phyloP scores from a whole-genome alignment of 345 rosid species.

The Brassica rapa region DNA sequence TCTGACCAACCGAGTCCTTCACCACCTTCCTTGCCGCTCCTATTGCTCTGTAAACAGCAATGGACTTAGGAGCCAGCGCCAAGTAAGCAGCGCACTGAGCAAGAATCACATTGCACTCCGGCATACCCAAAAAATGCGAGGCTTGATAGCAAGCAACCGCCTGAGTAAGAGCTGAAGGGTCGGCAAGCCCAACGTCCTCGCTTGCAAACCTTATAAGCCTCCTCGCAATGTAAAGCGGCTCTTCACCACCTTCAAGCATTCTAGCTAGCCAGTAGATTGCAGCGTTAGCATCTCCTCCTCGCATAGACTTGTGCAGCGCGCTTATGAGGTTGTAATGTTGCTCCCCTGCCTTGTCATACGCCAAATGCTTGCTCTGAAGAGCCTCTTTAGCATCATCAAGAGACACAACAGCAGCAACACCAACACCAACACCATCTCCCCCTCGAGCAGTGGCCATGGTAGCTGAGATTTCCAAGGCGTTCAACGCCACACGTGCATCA shows the following conservation, averaged over 20 bases:
- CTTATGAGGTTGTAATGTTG: conserved; percentile 85
- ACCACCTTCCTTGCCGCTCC: conserved; percentile 69
- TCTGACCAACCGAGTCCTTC: conserved; percentile 72
- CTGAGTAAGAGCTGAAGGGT: conserved; percentile 73
- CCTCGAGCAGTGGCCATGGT: conserved; percentile 54
- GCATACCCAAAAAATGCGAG: conserved; percentile 86
- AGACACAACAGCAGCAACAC: conserved; percentile 30
- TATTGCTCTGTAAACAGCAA: conserved; percentile 68
- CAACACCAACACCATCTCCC: background rate
- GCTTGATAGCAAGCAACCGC: conserved; percentile 91
- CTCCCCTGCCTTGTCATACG: conserved; percentile 78
- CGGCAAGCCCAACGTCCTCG: conserved; percentile 84
- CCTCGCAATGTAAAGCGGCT: conserved; percentile 85
- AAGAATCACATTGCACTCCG: conserved; percentile 76
- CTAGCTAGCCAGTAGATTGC: conserved; percentile 82
- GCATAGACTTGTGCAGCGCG: conserved; percentile 85
- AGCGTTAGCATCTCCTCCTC: conserved; percentile 78
- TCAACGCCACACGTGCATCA: conserved; percentile 81
- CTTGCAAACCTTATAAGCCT: conserved; percentile 81
- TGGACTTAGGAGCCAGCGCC: conserved; percentile 78
- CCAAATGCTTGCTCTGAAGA: conserved; percentile 75
- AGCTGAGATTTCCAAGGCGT: conserved; percentile 72
- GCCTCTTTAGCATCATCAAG: conserved; percentile 85
- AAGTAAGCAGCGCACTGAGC: conserved; percentile 80
- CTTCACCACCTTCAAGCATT: conserved; percentile 86